phyloP scores from a whole-genome alignment of 805 yeast genomes.

The Saturnispora silvae region DNA sequence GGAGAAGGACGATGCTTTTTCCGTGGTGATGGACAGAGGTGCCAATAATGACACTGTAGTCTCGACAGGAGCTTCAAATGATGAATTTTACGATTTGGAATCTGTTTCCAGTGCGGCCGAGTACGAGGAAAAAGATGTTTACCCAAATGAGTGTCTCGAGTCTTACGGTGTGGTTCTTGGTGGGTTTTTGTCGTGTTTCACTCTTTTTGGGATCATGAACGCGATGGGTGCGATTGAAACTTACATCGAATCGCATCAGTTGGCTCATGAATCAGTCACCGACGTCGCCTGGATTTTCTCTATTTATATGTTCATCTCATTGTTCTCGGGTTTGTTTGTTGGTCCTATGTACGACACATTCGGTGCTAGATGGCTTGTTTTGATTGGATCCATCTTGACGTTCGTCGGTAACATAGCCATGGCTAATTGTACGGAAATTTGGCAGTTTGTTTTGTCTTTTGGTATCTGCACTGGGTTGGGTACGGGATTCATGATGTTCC shows the following conservation, averaged over 20 bases:
- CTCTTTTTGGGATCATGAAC: slow-evolving; percentile 44
- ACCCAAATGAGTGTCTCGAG: slow-evolving; percentile 41
- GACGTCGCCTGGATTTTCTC: slow-evolving; percentile 61
- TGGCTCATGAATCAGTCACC: slow-evolving; percentile 34
- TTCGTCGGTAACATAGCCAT: slow-evolving; percentile 46
- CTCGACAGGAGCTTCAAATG: not conserved
- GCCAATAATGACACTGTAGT: too few relatives aligned
- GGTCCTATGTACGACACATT: slow-evolving; percentile 51
- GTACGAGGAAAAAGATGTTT: slow-evolving; percentile 16
- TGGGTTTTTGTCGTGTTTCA: slow-evolving; percentile 42
- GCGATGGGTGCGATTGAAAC: slow-evolving; percentile 54
- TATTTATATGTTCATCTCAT: slow-evolving; percentile 39
- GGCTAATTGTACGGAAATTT: slow-evolving; percentile 40
- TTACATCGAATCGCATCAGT: slow-evolving; percentile 45
- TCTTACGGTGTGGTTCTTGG: slow-evolving; percentile 51
- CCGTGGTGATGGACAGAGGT: too few relatives aligned
- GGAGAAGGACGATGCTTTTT: too few relatives aligned
- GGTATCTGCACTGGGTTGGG: slow-evolving; percentile 49
- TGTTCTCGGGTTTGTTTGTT: slow-evolving; percentile 27
- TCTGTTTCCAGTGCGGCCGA: slow-evolving; percentile 1
- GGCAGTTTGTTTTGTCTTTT: slow-evolving; percentile 53
- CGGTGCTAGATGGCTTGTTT: slow-evolving; percentile 40
- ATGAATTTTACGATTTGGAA: slow-evolving; percentile 2
- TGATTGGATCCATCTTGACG: slow-evolving; percentile 34
- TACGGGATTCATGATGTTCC: slow-evolving; percentile 49